phyloP scores from a whole-genome alignment of 2,329 filamentous ascomycete genomes.

The Apiospora arundinis region DNA sequence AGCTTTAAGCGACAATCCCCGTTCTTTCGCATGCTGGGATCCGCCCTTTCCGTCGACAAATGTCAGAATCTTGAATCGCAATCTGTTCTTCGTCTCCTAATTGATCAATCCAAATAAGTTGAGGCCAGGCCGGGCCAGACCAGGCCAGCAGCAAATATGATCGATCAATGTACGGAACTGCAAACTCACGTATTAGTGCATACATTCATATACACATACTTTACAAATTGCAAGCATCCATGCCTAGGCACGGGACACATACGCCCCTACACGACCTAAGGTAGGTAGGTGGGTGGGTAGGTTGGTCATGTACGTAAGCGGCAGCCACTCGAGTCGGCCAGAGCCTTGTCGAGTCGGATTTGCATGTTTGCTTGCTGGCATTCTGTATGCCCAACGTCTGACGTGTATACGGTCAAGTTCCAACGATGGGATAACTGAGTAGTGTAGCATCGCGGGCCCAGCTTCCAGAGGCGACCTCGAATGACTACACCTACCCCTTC shows the following conservation, averaged over 20 bases:
- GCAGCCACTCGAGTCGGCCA: neutral
- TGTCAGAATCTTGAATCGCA: neutral
- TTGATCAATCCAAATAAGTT: neutral
- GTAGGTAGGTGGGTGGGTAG: neutral
- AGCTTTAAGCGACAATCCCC: neutral
- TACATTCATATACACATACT: neutral
- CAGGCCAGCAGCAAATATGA: neutral
- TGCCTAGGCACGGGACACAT: neutral
- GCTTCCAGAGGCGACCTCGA: neutral
- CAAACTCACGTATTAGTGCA: neutral
- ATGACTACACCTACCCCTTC: neutral
- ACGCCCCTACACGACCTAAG: neutral
- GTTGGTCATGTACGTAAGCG: slow-evolving; percentile 16
- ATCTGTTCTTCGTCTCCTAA: neutral
- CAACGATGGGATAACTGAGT: neutral
- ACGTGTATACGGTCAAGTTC: neutral
- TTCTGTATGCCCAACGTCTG: neutral
- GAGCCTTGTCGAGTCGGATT: neutral
- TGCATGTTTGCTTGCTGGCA: slow-evolving; percentile 1
- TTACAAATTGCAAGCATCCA: neutral
- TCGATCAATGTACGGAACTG: neutral
- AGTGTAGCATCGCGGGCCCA: neutral
- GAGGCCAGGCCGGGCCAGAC: neutral
- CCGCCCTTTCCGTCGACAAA: slow-evolving; percentile 1
- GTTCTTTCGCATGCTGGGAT: neutral